These are phyloP conservation scores for Clavispora phyllophila DNA, from an alignment of 805 yeast species.

Conservation along the genomic window DNA sequence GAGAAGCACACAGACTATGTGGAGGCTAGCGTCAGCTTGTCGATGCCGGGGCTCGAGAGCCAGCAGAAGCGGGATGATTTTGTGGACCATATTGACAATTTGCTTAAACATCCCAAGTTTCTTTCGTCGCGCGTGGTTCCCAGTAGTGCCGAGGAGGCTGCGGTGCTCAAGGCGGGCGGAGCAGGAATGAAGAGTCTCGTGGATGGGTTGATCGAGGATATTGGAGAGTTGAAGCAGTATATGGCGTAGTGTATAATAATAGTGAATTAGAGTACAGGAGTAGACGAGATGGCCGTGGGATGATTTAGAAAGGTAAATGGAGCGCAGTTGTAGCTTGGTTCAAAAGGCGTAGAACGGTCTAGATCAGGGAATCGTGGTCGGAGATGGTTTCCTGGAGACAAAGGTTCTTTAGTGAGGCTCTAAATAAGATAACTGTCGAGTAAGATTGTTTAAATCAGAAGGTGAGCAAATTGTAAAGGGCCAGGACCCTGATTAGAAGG, in stretches of 20 bases:
- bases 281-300: no score
- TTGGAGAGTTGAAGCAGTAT: conserved; percentile 48
- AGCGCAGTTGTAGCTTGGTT: no score
- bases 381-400: no score
- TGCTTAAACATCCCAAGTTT: conserved; percentile 83
- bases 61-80: conserved; percentile 56
- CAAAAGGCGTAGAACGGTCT: no score
- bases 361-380: no score
- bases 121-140: conserved; percentile 64
- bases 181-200: conserved; percentile 28
- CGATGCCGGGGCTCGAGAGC: conserved; percentile 58
- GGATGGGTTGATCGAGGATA: conserved; percentile 43
- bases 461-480: no score
- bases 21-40: conserved; percentile 9
- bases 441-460: no score
- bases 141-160: conserved; percentile 60
- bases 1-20: conserved; percentile 46
- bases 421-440: no score
- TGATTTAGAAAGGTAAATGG: no score
- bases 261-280: no score
- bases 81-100: conserved; percentile 57
- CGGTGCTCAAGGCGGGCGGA: conserved; percentile 46
- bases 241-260: not conserved
- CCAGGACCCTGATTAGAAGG: no score
- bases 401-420: no score